phyloP scores from a whole-genome alignment of 441 rosid genomes.

The Syzygium syzygioides region DNA sequence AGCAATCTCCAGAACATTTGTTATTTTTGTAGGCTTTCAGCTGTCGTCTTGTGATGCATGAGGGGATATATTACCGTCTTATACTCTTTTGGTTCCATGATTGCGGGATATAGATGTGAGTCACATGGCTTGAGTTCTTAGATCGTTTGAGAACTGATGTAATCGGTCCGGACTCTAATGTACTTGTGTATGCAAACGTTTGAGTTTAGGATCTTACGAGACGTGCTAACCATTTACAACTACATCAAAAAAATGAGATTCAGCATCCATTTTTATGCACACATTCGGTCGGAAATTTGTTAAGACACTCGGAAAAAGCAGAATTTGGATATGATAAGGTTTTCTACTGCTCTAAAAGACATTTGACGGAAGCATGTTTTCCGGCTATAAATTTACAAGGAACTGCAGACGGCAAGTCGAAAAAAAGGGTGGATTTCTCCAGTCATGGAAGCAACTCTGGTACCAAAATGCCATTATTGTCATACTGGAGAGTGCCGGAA shows the following conservation, averaged over 20 bases:
- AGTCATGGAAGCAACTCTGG: conserved; percentile 27
- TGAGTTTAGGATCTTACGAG: neutral
- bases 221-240: neutral
- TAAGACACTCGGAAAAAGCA: neutral
- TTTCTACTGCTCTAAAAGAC: neutral
- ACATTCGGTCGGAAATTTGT: neutral
- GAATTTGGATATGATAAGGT: neutral
- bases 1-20: neutral
- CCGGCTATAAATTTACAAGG: neutral
- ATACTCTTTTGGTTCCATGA: neutral
- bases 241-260: neutral
- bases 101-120: neutral
- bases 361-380: neutral
- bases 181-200: neutral
- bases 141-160: neutral
- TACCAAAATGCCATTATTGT: conserved; percentile 37
- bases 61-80: neutral
- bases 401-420: neutral
- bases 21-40: neutral
- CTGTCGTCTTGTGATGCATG: neutral
- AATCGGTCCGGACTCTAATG: neutral
- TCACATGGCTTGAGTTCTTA: neutral
- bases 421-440: neutral
- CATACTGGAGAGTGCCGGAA: conserved; percentile 46
- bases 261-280: neutral